Evolutionary conservation across 1,284 basidiomycete genomes (phyloP).

Genomic region (Rhodotorula glutinis): DNA sequence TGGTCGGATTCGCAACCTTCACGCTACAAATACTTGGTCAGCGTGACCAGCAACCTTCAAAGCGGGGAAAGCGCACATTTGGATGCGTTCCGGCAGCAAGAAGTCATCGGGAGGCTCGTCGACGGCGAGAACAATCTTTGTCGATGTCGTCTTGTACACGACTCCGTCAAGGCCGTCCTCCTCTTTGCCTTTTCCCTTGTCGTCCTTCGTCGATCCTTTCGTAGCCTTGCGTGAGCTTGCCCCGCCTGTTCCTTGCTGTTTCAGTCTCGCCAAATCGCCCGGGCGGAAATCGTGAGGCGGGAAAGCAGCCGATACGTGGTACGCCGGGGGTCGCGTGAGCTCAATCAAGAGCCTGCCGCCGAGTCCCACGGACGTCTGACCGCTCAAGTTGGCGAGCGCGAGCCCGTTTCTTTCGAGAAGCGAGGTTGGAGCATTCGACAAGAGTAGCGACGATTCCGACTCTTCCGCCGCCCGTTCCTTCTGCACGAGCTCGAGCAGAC

Average conservation of each 20-base stretch:
- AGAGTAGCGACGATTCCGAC: slow-evolving; percentile 16
- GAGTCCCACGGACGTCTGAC: slow-evolving; percentile 32
- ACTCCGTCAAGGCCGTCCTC: slow-evolving; percentile 36
- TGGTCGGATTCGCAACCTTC: slow-evolving; percentile 34
- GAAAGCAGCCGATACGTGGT: slow-evolving; percentile 4
- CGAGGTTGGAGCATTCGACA: slow-evolving; percentile 8
- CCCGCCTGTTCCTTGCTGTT: neutral
- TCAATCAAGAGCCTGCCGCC: slow-evolving; percentile 40
- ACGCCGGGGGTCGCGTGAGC: slow-evolving; percentile 29
- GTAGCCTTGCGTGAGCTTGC: neutral
- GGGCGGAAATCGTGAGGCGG: slow-evolving; percentile 37
- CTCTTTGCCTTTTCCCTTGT: slow-evolving; percentile 20
- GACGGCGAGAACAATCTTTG: slow-evolving; percentile 39
- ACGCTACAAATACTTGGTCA: slow-evolving; percentile 3
- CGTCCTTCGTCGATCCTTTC: neutral
- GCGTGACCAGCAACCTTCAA: neutral
- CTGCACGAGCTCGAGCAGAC: slow-evolving; percentile 16
- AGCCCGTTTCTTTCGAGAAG: slow-evolving; percentile 10
- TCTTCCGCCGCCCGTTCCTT: slow-evolving; percentile 19
- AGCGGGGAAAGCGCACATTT: slow-evolving; percentile 17
- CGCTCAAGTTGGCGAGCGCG: slow-evolving; percentile 9
- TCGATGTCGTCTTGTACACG: slow-evolving; percentile 37
- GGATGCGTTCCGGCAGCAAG: slow-evolving; percentile 30
- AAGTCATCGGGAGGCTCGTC: slow-evolving; percentile 26
- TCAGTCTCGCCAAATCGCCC: slow-evolving; percentile 31